phyloP scores from a whole-genome alignment of 192 early-diverging fungal genomes.

The Backusella liffmaniae region DNA sequence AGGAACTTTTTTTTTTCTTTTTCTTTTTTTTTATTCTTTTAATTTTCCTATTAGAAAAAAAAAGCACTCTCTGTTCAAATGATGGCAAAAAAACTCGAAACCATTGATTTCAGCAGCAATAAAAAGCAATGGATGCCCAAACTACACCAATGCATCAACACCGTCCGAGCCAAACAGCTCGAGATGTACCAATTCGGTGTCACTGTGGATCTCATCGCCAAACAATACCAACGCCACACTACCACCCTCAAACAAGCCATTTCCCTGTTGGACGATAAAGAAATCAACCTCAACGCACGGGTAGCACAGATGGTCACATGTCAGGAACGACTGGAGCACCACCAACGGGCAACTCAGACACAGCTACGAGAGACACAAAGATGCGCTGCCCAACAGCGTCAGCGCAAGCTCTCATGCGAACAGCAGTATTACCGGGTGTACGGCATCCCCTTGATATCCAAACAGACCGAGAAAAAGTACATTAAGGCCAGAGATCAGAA shows the following conservation, averaged over 20 bases:
- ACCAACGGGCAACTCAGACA: not conserved
- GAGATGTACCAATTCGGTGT: not conserved
- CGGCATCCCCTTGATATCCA: not conserved
- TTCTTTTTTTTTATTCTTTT: not conserved
- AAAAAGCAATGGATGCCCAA: not conserved
- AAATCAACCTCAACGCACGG: not conserved
- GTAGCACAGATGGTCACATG: not conserved
- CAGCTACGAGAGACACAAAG: not conserved
- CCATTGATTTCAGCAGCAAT: not conserved
- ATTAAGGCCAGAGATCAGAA: not conserved
- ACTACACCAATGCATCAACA: not conserved
- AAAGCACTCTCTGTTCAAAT: not conserved
- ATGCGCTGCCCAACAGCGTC: not conserved
- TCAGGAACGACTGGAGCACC: not conserved
- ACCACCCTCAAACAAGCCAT: not conserved
- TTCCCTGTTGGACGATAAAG: not conserved
- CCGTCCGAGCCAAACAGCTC: not conserved
- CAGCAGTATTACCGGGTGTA: not conserved
- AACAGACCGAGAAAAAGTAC: not conserved
- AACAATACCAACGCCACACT: not conserved
- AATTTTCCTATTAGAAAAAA: not conserved
- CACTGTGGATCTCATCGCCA: not conserved
- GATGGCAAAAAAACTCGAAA: not conserved
- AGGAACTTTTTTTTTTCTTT: not conserved
- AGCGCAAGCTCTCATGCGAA: not conserved